Base-by-base conservation (phyloP, 768 basidiomycete genomes). In the Mycena maculata region DNA sequence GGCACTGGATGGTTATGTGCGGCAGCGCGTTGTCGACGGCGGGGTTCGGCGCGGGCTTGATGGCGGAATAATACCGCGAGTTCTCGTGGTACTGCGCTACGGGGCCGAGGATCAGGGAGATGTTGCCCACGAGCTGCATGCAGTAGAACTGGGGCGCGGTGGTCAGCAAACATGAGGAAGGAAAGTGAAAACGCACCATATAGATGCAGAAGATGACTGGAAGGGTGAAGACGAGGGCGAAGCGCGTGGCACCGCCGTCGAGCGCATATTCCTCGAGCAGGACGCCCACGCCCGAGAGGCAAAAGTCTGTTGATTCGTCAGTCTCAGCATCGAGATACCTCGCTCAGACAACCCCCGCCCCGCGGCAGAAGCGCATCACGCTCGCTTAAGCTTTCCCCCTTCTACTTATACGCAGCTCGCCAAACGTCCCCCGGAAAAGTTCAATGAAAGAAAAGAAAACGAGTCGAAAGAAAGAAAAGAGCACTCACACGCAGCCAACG, bases 41-140 rank as follows among this genome's bases (percentile, higher is more conserved):
- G 44, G 88, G 87, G 75, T 91, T 90, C 1, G 89, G 82, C 7
- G 84, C 85, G 0, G 92, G 91, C 55, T 84, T 86, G 63, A 85
- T 77, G 30, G 92, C 92, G 9, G 92, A 93, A 76, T 92, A 95
- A 76, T 88, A 95, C 68, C 85, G 86, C 0, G 93, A 94, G 74
- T 95, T 95, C 69, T 94, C 89, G 72, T 92, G 89, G 71, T 89
- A 93, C 71, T 95, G 94, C 3, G 91, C 86, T 49, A 95, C 90
- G 23, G 94, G 94, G 20, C 94, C 94, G 62, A 94, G 66, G 18
- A 89, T 83, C 71, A 90, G 85, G 22, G 85, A 85, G 25, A 93
- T 49, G 71, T 92, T 92, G 16, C 86, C 83, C 64, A 92, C 72
- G 42, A 93, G 87, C 72, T 92, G 91, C n/a, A 90, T 81, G 56